These are phyloP conservation scores for Cadophora malorum DNA, from an alignment of 2,329 filamentous ascomycete species.

Conservation along the genomic window DNA sequence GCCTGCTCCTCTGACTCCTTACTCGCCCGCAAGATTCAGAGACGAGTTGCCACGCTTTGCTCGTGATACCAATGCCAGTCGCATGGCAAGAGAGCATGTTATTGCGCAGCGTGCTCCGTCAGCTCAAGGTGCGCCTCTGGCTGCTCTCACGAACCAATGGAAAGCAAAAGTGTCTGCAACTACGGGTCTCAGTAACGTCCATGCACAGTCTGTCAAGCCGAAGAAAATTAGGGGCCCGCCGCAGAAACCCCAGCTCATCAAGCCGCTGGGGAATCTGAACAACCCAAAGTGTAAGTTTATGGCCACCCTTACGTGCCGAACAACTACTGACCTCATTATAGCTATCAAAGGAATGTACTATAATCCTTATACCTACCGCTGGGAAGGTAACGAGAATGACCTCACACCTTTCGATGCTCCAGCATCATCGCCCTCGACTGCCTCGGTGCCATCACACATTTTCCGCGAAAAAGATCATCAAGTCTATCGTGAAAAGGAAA, in stretches of 20 bases:
- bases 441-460: conserved; percentile 51
- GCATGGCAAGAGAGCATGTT: conserved; percentile 67
- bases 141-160: conserved; percentile 52
- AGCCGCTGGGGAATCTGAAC: conserved; percentile 77
- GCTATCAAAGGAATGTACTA: conserved; percentile 96
- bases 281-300: conserved; percentile 76
- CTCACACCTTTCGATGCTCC: conserved; percentile 78
- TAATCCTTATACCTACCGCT: conserved; percentile 83
- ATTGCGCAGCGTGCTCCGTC: conserved; percentile 65
- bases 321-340: conserved; percentile 49
- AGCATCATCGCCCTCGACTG: conserved; percentile 59
- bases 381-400: conserved; percentile 96
- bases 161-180: conserved; percentile 45
- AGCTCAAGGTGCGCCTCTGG: conserved; percentile 54
- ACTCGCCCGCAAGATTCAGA: conserved; percentile 48
- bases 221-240: conserved; percentile 63
- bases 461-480: conserved; percentile 59
- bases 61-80: conserved; percentile 69
- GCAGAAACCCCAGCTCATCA: conserved; percentile 87
- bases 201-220: conserved; percentile 55
- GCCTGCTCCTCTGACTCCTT: conserved; percentile 63
- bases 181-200: conserved; percentile 53
- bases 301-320: neutral
- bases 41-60: conserved; percentile 67
- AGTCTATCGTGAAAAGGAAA: conserved; percentile 61